Conservation (phyloP, 805 yeast species). For the Lipomyces starkeyi region DNA sequence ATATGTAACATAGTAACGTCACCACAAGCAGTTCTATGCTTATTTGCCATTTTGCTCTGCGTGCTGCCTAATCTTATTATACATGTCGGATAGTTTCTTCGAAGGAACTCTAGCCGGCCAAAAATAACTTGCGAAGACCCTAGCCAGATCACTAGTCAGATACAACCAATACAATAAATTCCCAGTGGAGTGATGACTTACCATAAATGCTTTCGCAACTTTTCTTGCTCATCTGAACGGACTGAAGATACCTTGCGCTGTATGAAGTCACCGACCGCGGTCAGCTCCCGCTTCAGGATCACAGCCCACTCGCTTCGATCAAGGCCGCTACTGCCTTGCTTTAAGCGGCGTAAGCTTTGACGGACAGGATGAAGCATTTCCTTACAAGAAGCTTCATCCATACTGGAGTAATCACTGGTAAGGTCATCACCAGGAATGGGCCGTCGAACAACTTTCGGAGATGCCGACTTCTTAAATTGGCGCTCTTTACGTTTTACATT, state of each 20-base stretch:
- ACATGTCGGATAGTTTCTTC: conserved; percentile 75
- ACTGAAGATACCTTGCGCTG: conserved; percentile 48
- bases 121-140: conserved; percentile 73
- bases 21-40: background rate
- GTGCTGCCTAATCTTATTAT: conserved; percentile 45
- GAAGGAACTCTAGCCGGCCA: conserved; percentile 86
- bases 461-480: background rate
- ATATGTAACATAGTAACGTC: background rate
- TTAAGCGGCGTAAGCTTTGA: conserved; percentile 66
- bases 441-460: conserved; percentile 7
- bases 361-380: conserved; percentile 67
- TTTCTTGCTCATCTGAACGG: conserved; percentile 46
- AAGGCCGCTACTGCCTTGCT: conserved; percentile 72
- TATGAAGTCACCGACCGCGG: conserved; percentile 77
- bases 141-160: background rate
- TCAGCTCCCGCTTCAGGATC: conserved; percentile 68
- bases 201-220: conserved; percentile 73
- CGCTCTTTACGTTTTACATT: background rate
- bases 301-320: conserved; percentile 79
- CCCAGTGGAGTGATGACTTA: background rate
- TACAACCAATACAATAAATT: background rate
- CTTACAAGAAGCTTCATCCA: conserved; percentile 77
- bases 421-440: conserved; percentile 37
- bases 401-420: conserved; percentile 68
- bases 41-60: conserved; percentile 3